Percentiles rank a stretch among this genome's conserved stretches.
phyloP scores from a whole-genome alignment of 371 early-diverging fungal genomes.

The Mortierella sp. region DNA sequence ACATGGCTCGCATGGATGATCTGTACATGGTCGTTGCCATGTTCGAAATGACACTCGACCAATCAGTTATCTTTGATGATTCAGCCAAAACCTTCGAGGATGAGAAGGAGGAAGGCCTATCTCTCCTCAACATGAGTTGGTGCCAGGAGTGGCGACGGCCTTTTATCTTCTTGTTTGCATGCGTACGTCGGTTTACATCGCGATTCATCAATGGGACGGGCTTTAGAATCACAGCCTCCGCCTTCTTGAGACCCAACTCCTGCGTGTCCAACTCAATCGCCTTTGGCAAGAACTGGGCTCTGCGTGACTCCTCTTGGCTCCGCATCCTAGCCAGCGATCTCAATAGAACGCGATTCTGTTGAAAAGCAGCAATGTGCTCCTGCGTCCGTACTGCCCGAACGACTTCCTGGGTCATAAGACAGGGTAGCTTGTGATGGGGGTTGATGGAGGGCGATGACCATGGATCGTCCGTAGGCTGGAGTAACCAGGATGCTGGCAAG shows the following conservation, averaged over 20 bases:
- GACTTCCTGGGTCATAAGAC: not conserved
- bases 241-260: conserved; percentile 19
- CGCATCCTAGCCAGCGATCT: conserved; percentile 13
- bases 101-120: not conserved
- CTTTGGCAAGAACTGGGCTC: conserved; percentile 21
- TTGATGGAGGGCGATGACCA: not conserved
- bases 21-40: not conserved
- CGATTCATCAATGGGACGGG: no score
- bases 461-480: not conserved
- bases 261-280: conserved; percentile 15
- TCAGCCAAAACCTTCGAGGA: not conserved
- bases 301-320: not conserved
- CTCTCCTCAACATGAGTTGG: not conserved
- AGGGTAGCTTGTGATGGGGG: not conserved
- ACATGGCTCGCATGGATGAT: no score
- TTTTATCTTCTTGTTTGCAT: no score
- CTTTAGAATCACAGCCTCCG: not conserved
- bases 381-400: not conserved
- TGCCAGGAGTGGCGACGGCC: conserved; percentile 21
- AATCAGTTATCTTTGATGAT: not conserved
- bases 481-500: conserved; percentile 31
- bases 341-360: conserved; percentile 27
- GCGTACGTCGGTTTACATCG: no score
- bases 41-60: not conserved
- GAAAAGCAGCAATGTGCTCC: conserved; percentile 22